Evolutionary conservation across 306 rosid genomes (phyloP), one percentile per base, ranked within the genome.

Genomic region (apple (Malus domestica)): DNA sequence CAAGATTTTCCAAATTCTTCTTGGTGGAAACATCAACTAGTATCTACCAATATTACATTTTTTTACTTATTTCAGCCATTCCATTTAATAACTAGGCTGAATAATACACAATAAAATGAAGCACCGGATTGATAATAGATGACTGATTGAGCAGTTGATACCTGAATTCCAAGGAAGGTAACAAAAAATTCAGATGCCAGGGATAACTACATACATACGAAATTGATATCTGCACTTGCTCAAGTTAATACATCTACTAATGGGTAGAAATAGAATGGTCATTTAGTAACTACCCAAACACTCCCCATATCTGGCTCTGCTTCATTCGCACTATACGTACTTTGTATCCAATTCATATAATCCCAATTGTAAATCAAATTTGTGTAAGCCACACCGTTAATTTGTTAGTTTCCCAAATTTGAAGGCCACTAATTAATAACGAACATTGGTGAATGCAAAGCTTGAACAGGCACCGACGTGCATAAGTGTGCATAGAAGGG

Each of bases 101-200:
- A 58, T 58, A 22, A 58, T 54, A 18, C 59, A 54, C 5, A 54
- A 54, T 54, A 54, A 54, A 18, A 18, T 54, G 19, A 54, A 54
- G 23, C 59, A 18, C 23, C 59, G 18, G 18, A 58, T 22, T 29
- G 20, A 20, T 58, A 10, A 10, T 4, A 23, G 3, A 49, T 49
- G 23, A 32, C 19, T 2, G 5, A 58, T 10, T 14, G 19, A 38
- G 5, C 54, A n/a, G 35, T 30, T 10, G 16, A 13, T 80, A 84
- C 90, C 85, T 82, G 87, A 57, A 87, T 85, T 13, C 87, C 79
- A 29, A 83, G 85, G 64, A 80, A 85, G 55, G 55, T 49, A 15
- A 14, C 42, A 38, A 38, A 38, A 38, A 38, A 63, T 70, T 83
- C 68, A 0, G 79, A 35, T 8, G 40, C 27, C 4, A 66, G 16